phyloP scores from a whole-genome alignment of 805 yeast species.

The Saturnispora galanensis region DNA sequence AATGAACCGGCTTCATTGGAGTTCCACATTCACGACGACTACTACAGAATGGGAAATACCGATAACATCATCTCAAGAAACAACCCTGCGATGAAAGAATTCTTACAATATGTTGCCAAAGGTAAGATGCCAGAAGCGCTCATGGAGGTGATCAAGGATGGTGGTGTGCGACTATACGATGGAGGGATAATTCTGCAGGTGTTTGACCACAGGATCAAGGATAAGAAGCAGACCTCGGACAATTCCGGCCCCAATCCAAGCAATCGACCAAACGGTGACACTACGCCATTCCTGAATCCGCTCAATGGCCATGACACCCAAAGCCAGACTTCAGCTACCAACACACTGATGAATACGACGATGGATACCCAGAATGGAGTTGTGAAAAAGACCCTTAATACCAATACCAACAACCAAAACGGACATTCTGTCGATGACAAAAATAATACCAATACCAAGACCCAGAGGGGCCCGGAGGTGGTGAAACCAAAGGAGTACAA shows the following conservation, averaged over 20 bases:
- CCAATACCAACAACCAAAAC: not conserved
- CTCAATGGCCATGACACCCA: too few species aligned
- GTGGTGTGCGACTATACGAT: conserved; percentile 75
- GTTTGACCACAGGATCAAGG: conserved; percentile 65
- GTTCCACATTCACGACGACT: conserved; percentile 85
- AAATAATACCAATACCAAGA: not conserved
- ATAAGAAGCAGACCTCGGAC: conserved; percentile 13
- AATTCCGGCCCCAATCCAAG: not conserved
- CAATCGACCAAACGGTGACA: too few species aligned
- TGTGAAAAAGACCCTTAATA: too few species aligned
- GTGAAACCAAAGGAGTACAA: conserved; percentile 64
- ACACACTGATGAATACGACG: not conserved
- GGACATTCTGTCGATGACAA: not conserved
- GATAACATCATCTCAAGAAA: conserved; percentile 79
- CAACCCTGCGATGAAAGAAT: conserved; percentile 69
- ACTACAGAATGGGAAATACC: conserved; percentile 81
- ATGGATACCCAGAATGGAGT: not conserved
- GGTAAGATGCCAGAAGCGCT: conserved; percentile 85
- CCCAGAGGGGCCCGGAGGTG: conserved; percentile 7
- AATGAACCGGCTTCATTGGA: conserved; percentile 72
- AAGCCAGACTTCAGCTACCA: not conserved
- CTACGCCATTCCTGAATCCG: too few species aligned
- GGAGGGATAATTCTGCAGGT: conserved; percentile 82
- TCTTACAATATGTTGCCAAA: conserved; percentile 65
- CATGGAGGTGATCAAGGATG: conserved; percentile 81